Evolutionary conservation across 2,329 filamentous ascomycete species (phyloP).

Genomic region (Beauveria sp.): DNA sequence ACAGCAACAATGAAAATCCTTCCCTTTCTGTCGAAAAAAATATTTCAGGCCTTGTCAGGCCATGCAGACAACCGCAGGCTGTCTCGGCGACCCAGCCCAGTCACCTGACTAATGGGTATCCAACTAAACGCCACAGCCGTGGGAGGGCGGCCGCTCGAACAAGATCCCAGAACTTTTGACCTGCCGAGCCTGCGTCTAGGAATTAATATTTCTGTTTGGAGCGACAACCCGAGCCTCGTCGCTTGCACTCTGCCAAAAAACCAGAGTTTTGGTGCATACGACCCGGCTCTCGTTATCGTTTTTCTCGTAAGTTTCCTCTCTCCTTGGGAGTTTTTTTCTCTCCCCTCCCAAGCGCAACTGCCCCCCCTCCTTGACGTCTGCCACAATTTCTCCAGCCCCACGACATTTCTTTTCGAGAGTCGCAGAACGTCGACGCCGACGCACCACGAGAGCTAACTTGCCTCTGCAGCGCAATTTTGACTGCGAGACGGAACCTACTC

Average conservation of each 20-base stretch:
- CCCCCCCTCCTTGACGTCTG: constrained; percentile 8
- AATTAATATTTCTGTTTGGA: constrained; percentile 1
- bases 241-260: background rate
- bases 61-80: background rate
- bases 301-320: background rate
- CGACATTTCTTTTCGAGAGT: constrained; percentile 7
- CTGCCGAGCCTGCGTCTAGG: background rate
- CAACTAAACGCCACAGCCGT: constrained; percentile 11
- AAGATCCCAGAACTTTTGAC: constrained; percentile 11
- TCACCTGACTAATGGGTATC: constrained; percentile 12
- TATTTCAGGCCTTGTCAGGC: background rate
- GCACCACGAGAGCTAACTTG: background rate
- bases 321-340: background rate
- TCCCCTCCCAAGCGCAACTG: background rate
- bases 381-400: constrained; percentile 10
- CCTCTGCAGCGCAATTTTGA: background rate
- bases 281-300: constrained; percentile 9
- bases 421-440: background rate
- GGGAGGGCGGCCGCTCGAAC: constrained; percentile 7
- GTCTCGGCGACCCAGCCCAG: background rate
- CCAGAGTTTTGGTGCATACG: background rate
- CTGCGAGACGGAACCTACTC: background rate
- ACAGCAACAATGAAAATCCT: background rate
- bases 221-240: background rate
- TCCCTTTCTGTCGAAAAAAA: background rate